Conservation (phyloP, 2,329 filamentous ascomycete genomes). For the Venturia effusa region DNA sequence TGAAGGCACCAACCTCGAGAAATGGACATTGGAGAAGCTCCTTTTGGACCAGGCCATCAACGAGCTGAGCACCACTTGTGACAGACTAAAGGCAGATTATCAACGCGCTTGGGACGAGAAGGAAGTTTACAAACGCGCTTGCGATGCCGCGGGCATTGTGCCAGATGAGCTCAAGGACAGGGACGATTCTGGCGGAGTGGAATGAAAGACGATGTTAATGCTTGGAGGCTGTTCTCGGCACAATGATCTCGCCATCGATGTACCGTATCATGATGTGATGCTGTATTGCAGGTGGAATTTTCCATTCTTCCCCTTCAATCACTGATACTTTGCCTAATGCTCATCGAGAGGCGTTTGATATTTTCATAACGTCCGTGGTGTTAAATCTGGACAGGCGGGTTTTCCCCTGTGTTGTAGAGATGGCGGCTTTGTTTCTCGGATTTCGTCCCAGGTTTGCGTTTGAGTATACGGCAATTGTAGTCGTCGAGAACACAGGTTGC, state of each 20-base stretch:
- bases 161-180: constrained; percentile 30
- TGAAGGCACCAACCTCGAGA: constrained; percentile 85
- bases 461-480: background rate
- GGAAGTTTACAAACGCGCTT: constrained; percentile 59
- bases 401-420: background rate
- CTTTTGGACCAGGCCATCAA: constrained; percentile 80
- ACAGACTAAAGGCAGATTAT: constrained; percentile 73
- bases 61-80: constrained; percentile 77
- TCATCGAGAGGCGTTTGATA: background rate
- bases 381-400: background rate
- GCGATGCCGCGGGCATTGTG: constrained; percentile 28
- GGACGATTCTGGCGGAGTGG: constrained; percentile 17
- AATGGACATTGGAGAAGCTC: constrained; percentile 86
- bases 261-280: background rate
- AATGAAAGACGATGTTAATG: background rate
- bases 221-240: background rate
- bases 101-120: constrained; percentile 68
- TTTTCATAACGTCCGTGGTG: background rate
- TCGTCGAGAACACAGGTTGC: background rate
- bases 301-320: background rate
- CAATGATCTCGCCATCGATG: background rate
- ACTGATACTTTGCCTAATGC: background rate
- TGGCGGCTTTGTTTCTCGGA: background rate
- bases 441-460: background rate
- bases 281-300: background rate